A percentile compares a stretch with the other conserved stretches of the same genome.
Evolutionary conservation across 2,329 filamentous ascomycete species (phyloP).

Genomic region (Phaeosphaeriaceae sp.): DNA sequence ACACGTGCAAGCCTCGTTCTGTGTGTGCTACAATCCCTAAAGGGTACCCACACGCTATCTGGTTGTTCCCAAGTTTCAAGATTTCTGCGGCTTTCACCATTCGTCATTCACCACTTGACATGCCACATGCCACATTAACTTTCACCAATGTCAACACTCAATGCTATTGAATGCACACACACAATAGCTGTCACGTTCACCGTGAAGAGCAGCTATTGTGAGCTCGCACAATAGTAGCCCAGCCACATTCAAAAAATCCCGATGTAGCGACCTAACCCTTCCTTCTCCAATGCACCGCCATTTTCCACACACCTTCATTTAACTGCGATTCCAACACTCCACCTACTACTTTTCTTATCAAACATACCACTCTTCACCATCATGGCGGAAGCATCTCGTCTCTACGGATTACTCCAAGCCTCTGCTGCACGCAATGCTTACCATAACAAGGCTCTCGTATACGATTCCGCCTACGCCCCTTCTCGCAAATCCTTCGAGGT

Average conservation of each 20-base stretch:
- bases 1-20: too few relatives aligned
- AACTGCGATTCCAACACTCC: slow-evolving; percentile 1
- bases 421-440: slow-evolving; percentile 30
- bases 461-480: slow-evolving; percentile 5
- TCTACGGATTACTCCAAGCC: slow-evolving; percentile 31
- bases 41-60: neutral
- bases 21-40: neutral
- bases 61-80: neutral
- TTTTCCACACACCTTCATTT: neutral
- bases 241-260: neutral
- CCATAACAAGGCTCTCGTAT: slow-evolving; percentile 21
- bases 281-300: neutral
- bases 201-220: slow-evolving; percentile 6
- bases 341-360: neutral
- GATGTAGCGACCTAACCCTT: neutral
- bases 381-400: slow-evolving; percentile 32
- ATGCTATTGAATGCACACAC: slow-evolving; percentile 6
- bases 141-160: slow-evolving; percentile 16
- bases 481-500: slow-evolving; percentile 5
- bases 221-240: neutral
- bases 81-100: neutral
- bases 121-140: slow-evolving; percentile 14
- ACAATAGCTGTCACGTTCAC: slow-evolving; percentile 12
- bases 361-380: slow-evolving; percentile 4
- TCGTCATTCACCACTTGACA: slow-evolving; percentile 1